These are phyloP conservation scores for Wickerhamia fluorescens DNA, from an alignment of 805 yeast genomes.

Conservation along the genomic window DNA sequence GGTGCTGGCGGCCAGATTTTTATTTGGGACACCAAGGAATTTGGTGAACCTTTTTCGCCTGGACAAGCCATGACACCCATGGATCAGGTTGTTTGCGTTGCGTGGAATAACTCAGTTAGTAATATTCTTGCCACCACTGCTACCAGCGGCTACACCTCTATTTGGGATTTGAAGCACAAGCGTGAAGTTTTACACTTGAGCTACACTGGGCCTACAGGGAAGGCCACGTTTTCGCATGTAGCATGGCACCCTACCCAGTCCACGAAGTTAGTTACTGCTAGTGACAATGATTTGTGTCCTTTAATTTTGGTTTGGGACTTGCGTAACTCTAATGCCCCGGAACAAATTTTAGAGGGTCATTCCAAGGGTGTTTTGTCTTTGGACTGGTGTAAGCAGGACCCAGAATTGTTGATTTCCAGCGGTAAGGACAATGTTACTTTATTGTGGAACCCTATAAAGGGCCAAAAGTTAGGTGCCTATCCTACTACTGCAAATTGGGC, in stretches of 20 bases:
- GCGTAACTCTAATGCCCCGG: slow-evolving; percentile 90
- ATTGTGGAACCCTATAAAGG: slow-evolving; percentile 84
- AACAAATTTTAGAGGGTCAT: slow-evolving; percentile 68
- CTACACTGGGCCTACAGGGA: slow-evolving; percentile 50
- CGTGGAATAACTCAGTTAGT: slow-evolving; percentile 81
- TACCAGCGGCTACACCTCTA: slow-evolving; percentile 75
- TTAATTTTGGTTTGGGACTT: slow-evolving; percentile 88
- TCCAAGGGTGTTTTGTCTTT: slow-evolving; percentile 80
- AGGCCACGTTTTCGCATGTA: slow-evolving; percentile 71
- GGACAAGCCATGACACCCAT: slow-evolving; percentile 73
- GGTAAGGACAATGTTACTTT: slow-evolving; percentile 86
- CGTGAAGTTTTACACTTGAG: slow-evolving; percentile 83
- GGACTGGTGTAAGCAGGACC: slow-evolving; percentile 90
- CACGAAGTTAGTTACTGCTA: slow-evolving; percentile 82
- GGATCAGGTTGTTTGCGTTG: slow-evolving; percentile 72
- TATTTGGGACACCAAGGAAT: slow-evolving; percentile 79
- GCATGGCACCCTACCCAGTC: slow-evolving; percentile 93
- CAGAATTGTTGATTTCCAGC: slow-evolving; percentile 71
- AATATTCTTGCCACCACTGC: slow-evolving; percentile 92
- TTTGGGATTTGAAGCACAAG: slow-evolving; percentile 88
- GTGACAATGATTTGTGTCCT: slow-evolving; percentile 74
- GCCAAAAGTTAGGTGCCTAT: slow-evolving; percentile 71
- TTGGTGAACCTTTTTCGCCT: slow-evolving; percentile 56
- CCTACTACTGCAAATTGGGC: slow-evolving; percentile 94
- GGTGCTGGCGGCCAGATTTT: slow-evolving; percentile 85